Percentiles rank a stretch among this genome's conserved stretches.
phyloP scores from a whole-genome alignment of 2,329 filamentous ascomycete species.

The Penicillium expansum region DNA sequence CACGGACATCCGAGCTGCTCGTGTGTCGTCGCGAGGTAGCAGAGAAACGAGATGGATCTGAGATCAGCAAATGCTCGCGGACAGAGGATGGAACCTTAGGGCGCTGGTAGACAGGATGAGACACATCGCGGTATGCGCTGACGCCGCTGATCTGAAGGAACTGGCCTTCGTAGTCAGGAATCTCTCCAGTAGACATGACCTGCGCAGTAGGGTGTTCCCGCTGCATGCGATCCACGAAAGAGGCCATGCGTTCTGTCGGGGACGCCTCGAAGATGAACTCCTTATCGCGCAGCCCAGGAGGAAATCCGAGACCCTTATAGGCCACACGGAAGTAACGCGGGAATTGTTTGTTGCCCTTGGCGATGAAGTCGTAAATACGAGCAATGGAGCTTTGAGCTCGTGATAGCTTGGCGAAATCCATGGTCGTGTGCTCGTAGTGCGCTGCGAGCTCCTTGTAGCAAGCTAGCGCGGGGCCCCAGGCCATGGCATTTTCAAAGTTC shows the following conservation, averaged over 20 bases:
- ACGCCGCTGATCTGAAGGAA: slow-evolving; percentile 80
- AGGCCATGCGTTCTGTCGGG: slow-evolving; percentile 70
- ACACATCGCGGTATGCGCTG: slow-evolving; percentile 75
- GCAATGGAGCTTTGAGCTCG: slow-evolving; percentile 87
- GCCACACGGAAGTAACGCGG: slow-evolving; percentile 89
- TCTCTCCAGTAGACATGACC: slow-evolving; percentile 66
- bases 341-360: slow-evolving; percentile 73
- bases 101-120: slow-evolving; percentile 81
- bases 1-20: slow-evolving; percentile 62
- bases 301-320: slow-evolving; percentile 88
- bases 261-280: slow-evolving; percentile 88
- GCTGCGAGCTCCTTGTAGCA: slow-evolving; percentile 85
- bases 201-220: slow-evolving; percentile 84
- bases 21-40: slow-evolving; percentile 70
- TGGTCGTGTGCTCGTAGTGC: slow-evolving; percentile 88
- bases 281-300: slow-evolving; percentile 76
- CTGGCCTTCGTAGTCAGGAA: slow-evolving; percentile 84
- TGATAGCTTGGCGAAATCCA: slow-evolving; percentile 89
- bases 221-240: slow-evolving; percentile 88
- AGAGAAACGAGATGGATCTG: slow-evolving; percentile 74
- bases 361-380: slow-evolving; percentile 83
- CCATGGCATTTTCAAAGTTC: slow-evolving; percentile 88
- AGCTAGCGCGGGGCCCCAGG: slow-evolving; percentile 82
- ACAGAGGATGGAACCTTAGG: slow-evolving; percentile 79
- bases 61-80: slow-evolving; percentile 80